Evolutionary conservation across 352 stramenopile species (phyloP), one percentile per base, ranked within the genome.

Genomic region (Thalassiosira ordinaria): DNA sequence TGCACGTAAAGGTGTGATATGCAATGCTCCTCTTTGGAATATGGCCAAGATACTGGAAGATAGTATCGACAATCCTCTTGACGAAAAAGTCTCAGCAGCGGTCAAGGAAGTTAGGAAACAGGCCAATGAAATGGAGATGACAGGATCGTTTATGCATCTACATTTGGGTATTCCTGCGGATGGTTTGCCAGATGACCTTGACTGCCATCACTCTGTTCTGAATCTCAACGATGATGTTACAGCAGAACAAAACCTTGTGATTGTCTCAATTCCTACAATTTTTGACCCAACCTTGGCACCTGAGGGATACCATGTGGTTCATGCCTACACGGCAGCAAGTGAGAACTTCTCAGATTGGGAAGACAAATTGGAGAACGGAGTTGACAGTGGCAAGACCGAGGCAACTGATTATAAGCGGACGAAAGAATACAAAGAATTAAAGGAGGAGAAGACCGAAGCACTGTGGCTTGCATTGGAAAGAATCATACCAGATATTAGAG

Each of bases 271-370:
- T 24, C 91, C 91, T 5, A 92, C 89, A 1, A 68, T 95, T 16
- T 93, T 95, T 1, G n/a, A n/a, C n/a, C n/a, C n/a, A n/a, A n/a
- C n/a, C n/a, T 68, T 96, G 16, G 89, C 91, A 22, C 92, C 91
- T 8, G 77, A 89, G 11, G 91, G 91, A 11, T 92, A 94, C 55
- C 92, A 96, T 60, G 78, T 95, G 4, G 77, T 95, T 6, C 92
- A 96, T 78, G 91, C 89, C 5, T 95, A 95, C 62, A 89, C 89
- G 1, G 90, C 92, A 7, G 92, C 87, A 20, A 91, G 82, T 59
- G 91, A 95, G 59, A 80, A 84, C 47, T 96, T 94, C 68, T 69
- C 87, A 18, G 74, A 86, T 18, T 96, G 89, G 88, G 71, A 89
- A 56, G 68, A 68, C 1, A 88, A 94, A 53, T 46, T 91, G 11